Evolutionary conservation across 1,284 basidiomycete genomes (phyloP), one percentile per base, ranked within the genome.

Genomic region (Termitomyces sp.): DNA sequence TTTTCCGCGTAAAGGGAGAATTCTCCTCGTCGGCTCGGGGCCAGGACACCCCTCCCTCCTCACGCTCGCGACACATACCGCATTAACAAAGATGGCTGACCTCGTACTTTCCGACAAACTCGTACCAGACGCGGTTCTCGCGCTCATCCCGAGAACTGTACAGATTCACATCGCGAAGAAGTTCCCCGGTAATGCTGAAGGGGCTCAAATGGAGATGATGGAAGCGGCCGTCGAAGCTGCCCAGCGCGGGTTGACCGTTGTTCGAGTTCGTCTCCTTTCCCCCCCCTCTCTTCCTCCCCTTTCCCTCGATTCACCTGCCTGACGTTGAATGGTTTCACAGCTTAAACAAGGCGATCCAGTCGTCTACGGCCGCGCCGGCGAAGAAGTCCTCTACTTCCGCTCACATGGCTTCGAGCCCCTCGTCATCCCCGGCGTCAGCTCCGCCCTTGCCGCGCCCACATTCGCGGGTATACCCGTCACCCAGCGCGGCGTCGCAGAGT

Each of bases 321-420:
- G 35, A 52, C 18, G 35, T 53, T 6, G 5, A 11, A 21, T 53
- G 41, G 8, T 26, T 57, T 44, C 49, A n/a, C 49, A 90, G 81
- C 78, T 99, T 13, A 98, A 99, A 72, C 96, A 98, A 76, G 96
- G 96, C 26, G 96, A 98, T 67, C 96, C 96, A 1, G 89, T 91
- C 28, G 84, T 99, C 0, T 99, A 97, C 65, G 96, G 93, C 2
- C 84, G 96, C 19, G 91, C 90, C 0, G 94, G 94, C 10, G 96
- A 98, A 67, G 96, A 99, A 69, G 84, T 98, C 1, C 76, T 97
- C 16, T 92, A 90, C 68, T 96, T 97, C 80, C 83, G 93, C 11
- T 72, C 81, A 48, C 85, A 86, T 46, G 94, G 93, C 0, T 89
- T 88, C 65, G 86, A 93, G 57, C 82, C 87, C 1, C 74, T 91